These are phyloP conservation scores for Phytopythium helicoides DNA, from an alignment of 352 stramenopile species.

Conservation along the genomic window DNA sequence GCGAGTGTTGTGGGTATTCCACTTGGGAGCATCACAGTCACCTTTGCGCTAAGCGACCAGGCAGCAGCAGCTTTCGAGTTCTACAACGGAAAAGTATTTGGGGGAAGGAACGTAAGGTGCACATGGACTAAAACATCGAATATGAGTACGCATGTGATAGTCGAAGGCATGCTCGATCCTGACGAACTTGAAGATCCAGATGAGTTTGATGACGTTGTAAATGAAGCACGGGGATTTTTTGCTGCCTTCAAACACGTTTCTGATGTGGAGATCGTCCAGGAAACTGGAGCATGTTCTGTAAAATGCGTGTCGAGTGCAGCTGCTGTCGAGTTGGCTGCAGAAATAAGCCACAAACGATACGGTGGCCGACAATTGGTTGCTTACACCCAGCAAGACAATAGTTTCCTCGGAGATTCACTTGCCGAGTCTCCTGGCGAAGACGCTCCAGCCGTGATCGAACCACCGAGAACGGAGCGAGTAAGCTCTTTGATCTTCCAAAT, in stretches of 20 bases:
- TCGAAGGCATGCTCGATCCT: constrained; percentile 6
- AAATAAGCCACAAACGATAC: constrained; percentile 28
- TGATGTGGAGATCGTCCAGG: constrained; percentile 10
- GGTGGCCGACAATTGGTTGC: constrained; percentile 25
- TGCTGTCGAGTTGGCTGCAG: constrained; percentile 12
- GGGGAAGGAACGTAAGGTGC: neutral
- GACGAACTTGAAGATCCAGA: constrained; percentile 28
- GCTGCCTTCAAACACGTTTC: constrained; percentile 13
- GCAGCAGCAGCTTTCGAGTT: constrained; percentile 2
- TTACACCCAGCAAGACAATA: neutral
- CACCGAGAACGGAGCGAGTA: too few species aligned
- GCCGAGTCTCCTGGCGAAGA: neutral
- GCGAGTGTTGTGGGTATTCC: too few species aligned
- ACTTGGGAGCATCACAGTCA: neutral
- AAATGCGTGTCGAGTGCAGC: constrained; percentile 9
- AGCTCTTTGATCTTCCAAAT: too few species aligned
- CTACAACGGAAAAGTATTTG: constrained; percentile 1
- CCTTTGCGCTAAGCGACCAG: neutral
- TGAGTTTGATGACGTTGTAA: constrained; percentile 21
- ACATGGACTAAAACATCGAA: neutral
- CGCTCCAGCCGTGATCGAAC: too few species aligned
- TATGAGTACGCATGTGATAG: neutral
- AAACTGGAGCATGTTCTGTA: constrained; percentile 14
- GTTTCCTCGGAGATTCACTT: neutral
- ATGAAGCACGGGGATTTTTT: constrained; percentile 19